Evolutionary conservation across 139 green algal species (phyloP).

Genomic region (Chlamydomonas asymmetrica): DNA sequence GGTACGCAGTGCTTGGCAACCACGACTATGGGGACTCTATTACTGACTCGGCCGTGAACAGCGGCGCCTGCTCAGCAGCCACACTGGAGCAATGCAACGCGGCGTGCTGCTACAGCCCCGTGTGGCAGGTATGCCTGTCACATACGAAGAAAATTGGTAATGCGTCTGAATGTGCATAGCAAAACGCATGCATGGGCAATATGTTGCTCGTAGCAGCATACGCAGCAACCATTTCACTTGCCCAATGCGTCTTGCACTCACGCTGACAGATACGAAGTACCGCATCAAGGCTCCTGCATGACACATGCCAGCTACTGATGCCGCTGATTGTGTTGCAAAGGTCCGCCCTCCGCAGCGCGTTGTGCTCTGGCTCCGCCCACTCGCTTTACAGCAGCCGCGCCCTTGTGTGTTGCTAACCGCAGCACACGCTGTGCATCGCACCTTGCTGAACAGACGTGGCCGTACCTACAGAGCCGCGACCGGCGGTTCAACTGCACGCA

Average conservation of each 20-base stretch:
- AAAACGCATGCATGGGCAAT: no score
- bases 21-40: conserved; percentile 59
- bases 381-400: no score
- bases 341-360: no score
- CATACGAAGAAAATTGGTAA: background rate
- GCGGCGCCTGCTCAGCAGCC: conserved; percentile 20
- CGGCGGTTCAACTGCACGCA: background rate
- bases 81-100: conserved; percentile 22
- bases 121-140: conserved; percentile 38
- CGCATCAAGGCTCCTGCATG: no score
- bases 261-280: no score
- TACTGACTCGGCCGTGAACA: background rate
- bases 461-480: background rate
- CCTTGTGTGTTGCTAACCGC: no score
- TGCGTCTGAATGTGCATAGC: background rate
- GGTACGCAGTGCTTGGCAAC: conserved; percentile 72
- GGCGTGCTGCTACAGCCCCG: conserved; percentile 48
- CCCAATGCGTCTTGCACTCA: no score
- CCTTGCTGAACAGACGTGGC: background rate
- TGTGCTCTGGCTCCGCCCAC: no score
- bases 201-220: no score
- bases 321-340: no score
- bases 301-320: no score
- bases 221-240: no score
- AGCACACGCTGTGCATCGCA: conserved; percentile 9